Percentiles rank a stretch among this genome's conserved stretches.
phyloP scores from a whole-genome alignment of 129 eudicot genomes.

The Oenanthe sinensis region DNA sequence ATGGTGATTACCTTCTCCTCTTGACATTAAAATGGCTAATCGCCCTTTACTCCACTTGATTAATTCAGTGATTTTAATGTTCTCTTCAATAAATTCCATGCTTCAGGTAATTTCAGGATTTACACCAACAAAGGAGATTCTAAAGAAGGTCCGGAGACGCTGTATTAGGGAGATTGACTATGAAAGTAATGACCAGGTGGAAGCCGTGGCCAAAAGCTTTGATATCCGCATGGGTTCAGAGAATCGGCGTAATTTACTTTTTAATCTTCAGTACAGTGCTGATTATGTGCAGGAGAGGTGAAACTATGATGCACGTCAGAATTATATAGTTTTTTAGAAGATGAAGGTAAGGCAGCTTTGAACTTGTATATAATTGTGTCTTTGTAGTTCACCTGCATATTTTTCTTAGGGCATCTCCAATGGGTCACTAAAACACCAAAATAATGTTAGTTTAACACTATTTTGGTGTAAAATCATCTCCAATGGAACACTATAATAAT shows the following conservation, averaged over 20 bases:
- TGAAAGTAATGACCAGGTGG: conserved; percentile 43
- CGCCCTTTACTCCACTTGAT: background rate
- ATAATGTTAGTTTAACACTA: no score
- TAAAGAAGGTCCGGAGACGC: conserved; percentile 71
- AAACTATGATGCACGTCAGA: conserved; percentile 9
- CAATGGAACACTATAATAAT: no score
- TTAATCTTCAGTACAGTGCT: conserved; percentile 47
- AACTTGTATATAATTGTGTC: background rate
- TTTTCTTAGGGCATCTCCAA: background rate
- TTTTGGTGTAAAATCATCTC: no score
- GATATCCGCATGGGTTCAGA: conserved; percentile 65
- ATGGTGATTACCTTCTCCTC: conserved; percentile 43
- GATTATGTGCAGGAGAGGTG: conserved; percentile 33
- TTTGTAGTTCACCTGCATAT: background rate
- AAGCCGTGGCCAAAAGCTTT: conserved; percentile 36
- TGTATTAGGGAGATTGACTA: conserved; percentile 70
- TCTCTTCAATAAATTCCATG: conserved; percentile 2
- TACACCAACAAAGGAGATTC: conserved; percentile 60
- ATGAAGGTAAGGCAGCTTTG: conserved; percentile 19
- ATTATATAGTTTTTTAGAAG: conserved; percentile 1
- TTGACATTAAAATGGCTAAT: conserved; percentile 3
- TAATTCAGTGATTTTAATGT: conserved; percentile 6
- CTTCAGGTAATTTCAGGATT: conserved; percentile 62
- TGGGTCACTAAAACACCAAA: no score
- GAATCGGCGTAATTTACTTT: conserved; percentile 52